Conservation (phyloP, 805 yeast species). For the Scheffersomyces coipomensis region DNA sequence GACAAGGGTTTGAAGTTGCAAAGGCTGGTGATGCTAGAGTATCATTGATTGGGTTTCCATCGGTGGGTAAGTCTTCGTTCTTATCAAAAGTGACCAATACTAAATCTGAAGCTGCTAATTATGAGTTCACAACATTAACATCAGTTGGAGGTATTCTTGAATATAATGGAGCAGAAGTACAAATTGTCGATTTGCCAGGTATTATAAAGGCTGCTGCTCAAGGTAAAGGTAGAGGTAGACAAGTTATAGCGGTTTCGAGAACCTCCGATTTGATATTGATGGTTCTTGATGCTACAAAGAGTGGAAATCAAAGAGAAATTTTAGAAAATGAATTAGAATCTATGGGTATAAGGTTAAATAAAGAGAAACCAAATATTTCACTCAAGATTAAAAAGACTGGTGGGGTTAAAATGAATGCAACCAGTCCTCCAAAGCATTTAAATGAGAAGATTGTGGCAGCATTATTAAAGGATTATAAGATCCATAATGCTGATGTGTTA, state of each 20-base stretch:
- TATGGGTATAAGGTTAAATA: constrained; percentile 89
- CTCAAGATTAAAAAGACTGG: constrained; percentile 83
- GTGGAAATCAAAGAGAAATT: constrained; percentile 82
- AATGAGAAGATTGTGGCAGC: constrained; percentile 78
- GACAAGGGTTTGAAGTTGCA: constrained; percentile 90
- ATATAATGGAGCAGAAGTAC: constrained; percentile 95
- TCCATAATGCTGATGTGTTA: constrained; percentile 91
- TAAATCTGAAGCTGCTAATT: constrained; percentile 90
- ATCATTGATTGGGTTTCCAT: constrained; percentile 93
- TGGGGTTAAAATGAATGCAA: constrained; percentile 81
- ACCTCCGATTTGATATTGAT: constrained; percentile 90
- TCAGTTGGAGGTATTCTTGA: constrained; percentile 95
- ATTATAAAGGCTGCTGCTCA: constrained; percentile 95
- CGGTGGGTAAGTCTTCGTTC: constrained; percentile 94
- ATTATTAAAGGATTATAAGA: constrained; percentile 79
- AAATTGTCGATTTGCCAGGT: constrained; percentile 96
- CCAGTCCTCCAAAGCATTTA: constrained; percentile 77
- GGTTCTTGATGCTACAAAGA: constrained; percentile 95
- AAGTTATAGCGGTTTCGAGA: constrained; percentile 93
- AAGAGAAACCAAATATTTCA: constrained; percentile 74
- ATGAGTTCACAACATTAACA: constrained; percentile 93
- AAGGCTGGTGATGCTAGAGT: constrained; percentile 97
- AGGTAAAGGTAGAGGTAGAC: constrained; percentile 97
- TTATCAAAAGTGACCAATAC: constrained; percentile 88
- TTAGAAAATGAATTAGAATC: constrained; percentile 88